Evolutionary conservation across 768 basidiomycete species (phyloP).

Genomic region (Boletus tomentosulus): DNA sequence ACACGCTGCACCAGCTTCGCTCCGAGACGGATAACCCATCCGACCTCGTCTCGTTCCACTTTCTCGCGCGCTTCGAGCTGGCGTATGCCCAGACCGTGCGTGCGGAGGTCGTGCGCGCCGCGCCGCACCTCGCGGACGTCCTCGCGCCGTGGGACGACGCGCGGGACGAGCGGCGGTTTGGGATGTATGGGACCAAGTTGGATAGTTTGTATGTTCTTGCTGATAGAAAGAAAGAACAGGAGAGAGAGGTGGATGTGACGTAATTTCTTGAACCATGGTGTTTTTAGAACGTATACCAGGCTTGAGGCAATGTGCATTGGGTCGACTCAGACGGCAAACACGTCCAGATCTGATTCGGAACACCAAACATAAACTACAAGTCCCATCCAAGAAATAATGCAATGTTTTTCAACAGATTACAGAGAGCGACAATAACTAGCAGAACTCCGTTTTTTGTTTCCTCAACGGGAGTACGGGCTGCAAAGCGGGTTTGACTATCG

Average conservation of each 20-base stretch:
- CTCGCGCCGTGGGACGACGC: conserved; percentile 27
- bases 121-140: conserved; percentile 12
- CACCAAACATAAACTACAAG: too few species aligned
- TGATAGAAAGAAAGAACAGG: neutral
- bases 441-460: too few species aligned
- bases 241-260: too few species aligned
- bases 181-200: conserved; percentile 27
- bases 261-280: too few species aligned
- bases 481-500: too few species aligned
- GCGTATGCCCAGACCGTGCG: conserved; percentile 18
- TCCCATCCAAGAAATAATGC: too few species aligned
- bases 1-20: conserved; percentile 16
- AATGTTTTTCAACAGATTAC: too few species aligned
- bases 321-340: too few species aligned
- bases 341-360: too few species aligned
- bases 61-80: conserved; percentile 17
- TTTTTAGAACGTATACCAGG: neutral
- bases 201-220: conserved; percentile 22
- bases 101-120: conserved; percentile 12
- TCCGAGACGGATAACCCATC: conserved; percentile 24
- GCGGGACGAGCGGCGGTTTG: conserved; percentile 23
- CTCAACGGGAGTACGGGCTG: too few species aligned
- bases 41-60: conserved; percentile 24
- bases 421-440: too few species aligned
- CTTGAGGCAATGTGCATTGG: too few species aligned